Base-by-base conservation (phyloP, 1,284 basidiomycete genomes). In the Pseudomicrostroma phylloplanum region DNA sequence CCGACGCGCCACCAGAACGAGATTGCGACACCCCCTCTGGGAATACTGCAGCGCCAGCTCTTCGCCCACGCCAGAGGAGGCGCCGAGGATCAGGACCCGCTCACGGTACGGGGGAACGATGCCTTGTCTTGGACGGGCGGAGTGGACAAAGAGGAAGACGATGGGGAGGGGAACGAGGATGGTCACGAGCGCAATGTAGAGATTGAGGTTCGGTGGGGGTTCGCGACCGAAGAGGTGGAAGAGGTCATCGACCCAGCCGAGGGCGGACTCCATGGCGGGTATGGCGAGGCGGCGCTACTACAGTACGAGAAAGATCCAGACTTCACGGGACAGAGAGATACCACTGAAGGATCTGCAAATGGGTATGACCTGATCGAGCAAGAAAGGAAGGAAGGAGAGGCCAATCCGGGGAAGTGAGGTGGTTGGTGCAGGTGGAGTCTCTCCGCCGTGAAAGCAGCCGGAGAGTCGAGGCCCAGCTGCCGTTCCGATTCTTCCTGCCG, bases 61-160 rank as follows among this genome's bases (percentile, higher is more conserved):
- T 6, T 40, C 12, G 39, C 61, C 61, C 8, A 58, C 56, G 30
- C 61, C 61, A 1, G 61, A 63, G 17, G 61, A 61, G 40, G 61
- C 61, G 36, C 61, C 61, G 19, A 63, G 55, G 42, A 69, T 62
- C 6, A 69, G 55, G 8, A 69, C 63, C 25, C 67, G 65, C 61
- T 69, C 67, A 9, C 64, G 25, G 15, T 56, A 58, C 2, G 67
- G 58, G 6, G 65, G 60, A 3, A 67, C 25, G 13, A 41, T 21
- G 1, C 57, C 21, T 25, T 61, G 59, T 6, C 61, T 21, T 12
- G 61, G 61, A 12, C 61, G 51, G 21, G 56, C 13, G 21, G 43
- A 46, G 13, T n/a, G n/a, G 9, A 21, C 17, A 30, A 63, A 63
- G n/a, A 57, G 42, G 15, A 60, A 21, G 23, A 63, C 17, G 43